phyloP scores from a whole-genome alignment of 1,284 basidiomycete species.

The Cutaneotrichosporon curvatum region DNA sequence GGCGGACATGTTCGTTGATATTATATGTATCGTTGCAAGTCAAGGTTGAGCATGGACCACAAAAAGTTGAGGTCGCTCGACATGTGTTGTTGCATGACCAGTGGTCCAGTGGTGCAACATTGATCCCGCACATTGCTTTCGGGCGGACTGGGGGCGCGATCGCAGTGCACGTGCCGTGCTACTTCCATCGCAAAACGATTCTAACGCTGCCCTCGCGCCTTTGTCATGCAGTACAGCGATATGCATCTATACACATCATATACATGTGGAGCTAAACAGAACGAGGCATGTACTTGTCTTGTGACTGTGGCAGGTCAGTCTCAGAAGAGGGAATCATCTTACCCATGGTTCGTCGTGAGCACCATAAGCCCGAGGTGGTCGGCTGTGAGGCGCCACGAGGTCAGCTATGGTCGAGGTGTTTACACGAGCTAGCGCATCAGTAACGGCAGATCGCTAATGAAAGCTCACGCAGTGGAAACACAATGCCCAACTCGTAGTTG shows the following conservation, averaged over 20 bases:
- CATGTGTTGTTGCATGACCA: no score
- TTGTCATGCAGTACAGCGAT: no score
- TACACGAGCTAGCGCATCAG: not conserved
- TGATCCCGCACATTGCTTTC: no score
- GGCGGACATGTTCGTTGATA: conserved; percentile 14
- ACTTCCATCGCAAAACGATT: no score
- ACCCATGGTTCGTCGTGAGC: conserved; percentile 38
- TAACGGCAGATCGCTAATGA: no score
- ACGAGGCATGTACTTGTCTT: conserved; percentile 12
- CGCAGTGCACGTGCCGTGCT: no score
- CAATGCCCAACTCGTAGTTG: conserved; percentile 46
- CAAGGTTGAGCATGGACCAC: no score
- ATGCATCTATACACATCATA: no score
- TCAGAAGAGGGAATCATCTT: conserved; percentile 7
- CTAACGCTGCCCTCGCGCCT: no score
- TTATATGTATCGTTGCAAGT: not conserved
- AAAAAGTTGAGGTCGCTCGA: not conserved
- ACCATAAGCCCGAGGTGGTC: conserved; percentile 36
- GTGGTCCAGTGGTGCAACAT: no score
- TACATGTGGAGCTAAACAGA: no score
- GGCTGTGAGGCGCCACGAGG: conserved; percentile 34
- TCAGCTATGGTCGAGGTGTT: conserved; percentile 30
- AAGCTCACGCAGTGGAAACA: conserved; percentile 43
- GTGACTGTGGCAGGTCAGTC: conserved; percentile 7
- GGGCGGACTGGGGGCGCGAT: no score